phyloP scores from a whole-genome alignment of 225 moss, liverwort and hornwort genomes.

The Sphagnum tenellum region DNA sequence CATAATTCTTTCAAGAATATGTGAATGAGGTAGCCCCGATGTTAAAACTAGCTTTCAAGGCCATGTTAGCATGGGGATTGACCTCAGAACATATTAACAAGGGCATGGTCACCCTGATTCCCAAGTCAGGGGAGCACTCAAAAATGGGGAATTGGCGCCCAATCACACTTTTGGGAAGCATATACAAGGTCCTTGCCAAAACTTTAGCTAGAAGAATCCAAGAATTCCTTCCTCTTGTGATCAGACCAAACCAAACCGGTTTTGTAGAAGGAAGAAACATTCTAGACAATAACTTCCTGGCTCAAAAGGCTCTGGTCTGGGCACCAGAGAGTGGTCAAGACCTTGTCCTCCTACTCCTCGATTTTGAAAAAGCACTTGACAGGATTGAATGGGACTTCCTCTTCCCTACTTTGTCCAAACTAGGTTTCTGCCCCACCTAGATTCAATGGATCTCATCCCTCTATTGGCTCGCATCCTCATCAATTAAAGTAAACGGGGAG shows the following conservation, averaged over 20 bases:
- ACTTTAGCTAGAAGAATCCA: no score
- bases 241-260: neutral
- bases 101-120: no score
- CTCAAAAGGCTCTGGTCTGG: neutral
- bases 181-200: no score
- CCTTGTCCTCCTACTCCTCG: neutral
- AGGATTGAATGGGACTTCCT: neutral
- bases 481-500: neutral
- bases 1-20: no score
- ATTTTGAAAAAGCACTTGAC: conserved; percentile 8
- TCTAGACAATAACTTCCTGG: neutral
- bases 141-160: no score
- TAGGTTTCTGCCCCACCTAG: neutral
- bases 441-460: neutral
- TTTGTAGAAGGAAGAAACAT: neutral
- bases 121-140: no score
- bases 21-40: no score
- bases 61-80: no score
- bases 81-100: no score
- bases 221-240: neutral
- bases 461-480: neutral
- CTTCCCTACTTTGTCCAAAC: neutral
- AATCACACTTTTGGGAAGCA: no score
- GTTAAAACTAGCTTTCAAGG: no score
- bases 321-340: neutral